Evolutionary conservation across 352 stramenopile species (phyloP), one percentile per base, ranked within the genome.

Genomic region (Globisporangium nodosum): DNA sequence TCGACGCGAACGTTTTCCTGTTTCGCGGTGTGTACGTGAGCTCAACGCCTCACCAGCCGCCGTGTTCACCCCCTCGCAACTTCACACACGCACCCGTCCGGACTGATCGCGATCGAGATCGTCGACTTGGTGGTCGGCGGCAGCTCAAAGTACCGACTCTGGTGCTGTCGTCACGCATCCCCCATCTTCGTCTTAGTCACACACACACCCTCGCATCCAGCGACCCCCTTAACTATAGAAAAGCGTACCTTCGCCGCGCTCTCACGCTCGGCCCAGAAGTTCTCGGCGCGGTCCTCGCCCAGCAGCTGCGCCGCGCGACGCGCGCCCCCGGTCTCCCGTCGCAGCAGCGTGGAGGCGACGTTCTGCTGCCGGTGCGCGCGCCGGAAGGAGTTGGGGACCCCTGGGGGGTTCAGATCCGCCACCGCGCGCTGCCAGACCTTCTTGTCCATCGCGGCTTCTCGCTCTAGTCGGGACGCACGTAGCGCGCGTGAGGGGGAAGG

Each of bases 1-100:
- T 99, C 3, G 93, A 98, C 30, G 97, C 97, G 74, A 99, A 96
- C 11, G 79, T 92, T 77, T 92, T 92, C 49, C 85, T 93, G 57
- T 35, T 58, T n/a, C 21, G 15, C 2, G 7, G 16, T 16, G 13
- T 7, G 16, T 37, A 8, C 3, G 27, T 54, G 15, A 31, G 49
- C 16, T 13, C 54, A 52, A 30, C 21, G 18, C 31, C 33, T 30
- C n/a, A 35, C 6, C 35, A 15, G 20, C 42, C 33, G 9, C 33
- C 18, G 12, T 6, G n/a, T 13, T 39, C 16, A 12, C 43, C 43
- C 18, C 55, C 24, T 21, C 18, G 5, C 33, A 37, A 6, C 9
- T 42, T 24, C 20, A 24, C 20, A 30, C 18, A 24, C 6, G 47
- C 53, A 94, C 85, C 85, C 85, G 56, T 94, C 81, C 20, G 85